These are phyloP conservation scores for Erodium chrysanthum DNA, from an alignment of 441 rosid species.

Conservation along the genomic window DNA sequence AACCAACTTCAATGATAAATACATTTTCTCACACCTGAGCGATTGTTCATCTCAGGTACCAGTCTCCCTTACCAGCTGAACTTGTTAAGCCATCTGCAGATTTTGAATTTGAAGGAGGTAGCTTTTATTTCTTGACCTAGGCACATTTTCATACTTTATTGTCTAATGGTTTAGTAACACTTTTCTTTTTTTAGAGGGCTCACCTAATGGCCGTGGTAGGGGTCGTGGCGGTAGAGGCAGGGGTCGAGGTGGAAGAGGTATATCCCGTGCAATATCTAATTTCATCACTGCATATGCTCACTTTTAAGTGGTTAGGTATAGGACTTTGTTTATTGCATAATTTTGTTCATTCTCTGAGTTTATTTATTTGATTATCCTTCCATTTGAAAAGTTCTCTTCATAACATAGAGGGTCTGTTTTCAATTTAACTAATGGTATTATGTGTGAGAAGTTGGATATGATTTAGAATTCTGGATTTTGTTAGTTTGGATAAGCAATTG, in stretches of 20 bases:
- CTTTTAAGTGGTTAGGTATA: neutral
- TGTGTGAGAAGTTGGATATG: neutral
- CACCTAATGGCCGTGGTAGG: constrained; percentile 21
- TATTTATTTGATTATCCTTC: neutral
- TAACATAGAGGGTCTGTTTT: neutral
- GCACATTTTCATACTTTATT: neutral
- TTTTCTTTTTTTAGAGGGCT: constrained; percentile 15
- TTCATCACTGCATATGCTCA: neutral
- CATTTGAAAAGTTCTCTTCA: neutral
- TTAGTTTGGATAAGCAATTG: neutral
- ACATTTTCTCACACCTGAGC: neutral
- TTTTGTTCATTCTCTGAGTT: neutral
- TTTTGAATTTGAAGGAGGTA: constrained; percentile 31
- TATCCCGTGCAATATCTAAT: neutral
- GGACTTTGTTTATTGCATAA: neutral
- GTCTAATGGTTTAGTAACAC: neutral
- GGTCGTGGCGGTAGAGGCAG: constrained; percentile 30
- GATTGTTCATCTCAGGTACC: constrained; percentile 21
- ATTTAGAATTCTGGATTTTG: neutral
- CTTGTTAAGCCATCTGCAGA: constrained; percentile 29
- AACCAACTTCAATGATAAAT: neutral
- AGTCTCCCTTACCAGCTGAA: constrained; percentile 33
- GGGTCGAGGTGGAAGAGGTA: constrained; percentile 24
- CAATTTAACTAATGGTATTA: neutral
- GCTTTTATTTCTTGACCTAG: neutral